Percentiles rank a stretch among this genome's conserved stretches.
These are phyloP conservation scores for Xylaria sp. DNA, from an alignment of 2,329 filamentous ascomycete genomes.

Conservation along the genomic window DNA sequence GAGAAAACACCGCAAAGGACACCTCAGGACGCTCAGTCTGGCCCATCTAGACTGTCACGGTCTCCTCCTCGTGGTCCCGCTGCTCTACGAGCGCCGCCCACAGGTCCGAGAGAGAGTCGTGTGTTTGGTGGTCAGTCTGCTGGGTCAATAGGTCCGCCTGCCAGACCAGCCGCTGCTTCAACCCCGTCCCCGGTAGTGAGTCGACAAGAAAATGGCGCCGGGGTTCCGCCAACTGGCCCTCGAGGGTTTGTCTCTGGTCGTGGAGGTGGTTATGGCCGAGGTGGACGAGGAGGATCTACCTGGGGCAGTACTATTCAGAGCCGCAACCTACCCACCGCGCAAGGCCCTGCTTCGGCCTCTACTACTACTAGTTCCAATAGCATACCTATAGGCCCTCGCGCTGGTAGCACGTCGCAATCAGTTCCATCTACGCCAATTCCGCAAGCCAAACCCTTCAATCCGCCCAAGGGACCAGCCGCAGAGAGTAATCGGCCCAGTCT, in stretches of 20 bases:
- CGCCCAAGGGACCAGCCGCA: slow-evolving; percentile 64
- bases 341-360: slow-evolving; percentile 53
- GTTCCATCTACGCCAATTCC: slow-evolving; percentile 54
- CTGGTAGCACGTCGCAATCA: slow-evolving; percentile 47
- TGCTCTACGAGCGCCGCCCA: slow-evolving; percentile 63
- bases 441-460: slow-evolving; percentile 63
- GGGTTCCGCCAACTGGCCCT: slow-evolving; percentile 64
- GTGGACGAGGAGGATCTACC: slow-evolving; percentile 57
- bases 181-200: slow-evolving; percentile 38
- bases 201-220: slow-evolving; percentile 53
- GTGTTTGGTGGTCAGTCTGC: slow-evolving; percentile 47
- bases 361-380: slow-evolving; percentile 46
- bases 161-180: slow-evolving; percentile 46
- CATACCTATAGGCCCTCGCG: slow-evolving; percentile 49
- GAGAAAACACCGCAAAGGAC: slow-evolving; percentile 46
- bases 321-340: slow-evolving; percentile 45
- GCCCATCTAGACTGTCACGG: slow-evolving; percentile 45
- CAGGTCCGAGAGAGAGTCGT: slow-evolving; percentile 57
- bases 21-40: slow-evolving; percentile 42
- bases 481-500: slow-evolving; percentile 55
- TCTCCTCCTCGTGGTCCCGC: slow-evolving; percentile 68
- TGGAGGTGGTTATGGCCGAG: slow-evolving; percentile 57
- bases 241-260: slow-evolving; percentile 63
- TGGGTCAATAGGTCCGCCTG: slow-evolving; percentile 48
- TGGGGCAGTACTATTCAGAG: slow-evolving; percentile 54